Evolutionary conservation across 2,329 filamentous ascomycete species (phyloP).

Genomic region (Exophiala bonariae): DNA sequence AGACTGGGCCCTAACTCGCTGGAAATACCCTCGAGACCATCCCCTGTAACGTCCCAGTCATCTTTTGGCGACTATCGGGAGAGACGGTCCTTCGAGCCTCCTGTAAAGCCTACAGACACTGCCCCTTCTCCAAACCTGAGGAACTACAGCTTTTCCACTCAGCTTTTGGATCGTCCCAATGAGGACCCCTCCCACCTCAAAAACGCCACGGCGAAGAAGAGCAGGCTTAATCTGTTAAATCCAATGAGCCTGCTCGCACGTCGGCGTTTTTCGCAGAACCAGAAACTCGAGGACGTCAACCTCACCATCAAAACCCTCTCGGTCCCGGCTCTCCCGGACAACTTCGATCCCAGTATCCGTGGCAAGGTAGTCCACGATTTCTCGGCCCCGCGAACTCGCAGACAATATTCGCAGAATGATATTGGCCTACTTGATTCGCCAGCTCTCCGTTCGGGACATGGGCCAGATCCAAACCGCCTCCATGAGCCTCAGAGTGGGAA

Average conservation of each 20-base stretch:
- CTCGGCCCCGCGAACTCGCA: constrained; percentile 57
- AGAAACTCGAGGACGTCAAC: constrained; percentile 52
- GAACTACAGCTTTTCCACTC: constrained; percentile 18
- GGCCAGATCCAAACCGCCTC: constrained; percentile 6
- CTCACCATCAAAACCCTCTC: constrained; percentile 49
- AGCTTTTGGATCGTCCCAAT: constrained; percentile 5
- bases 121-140: constrained; percentile 18
- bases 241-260: constrained; percentile 62
- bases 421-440: constrained; percentile 18
- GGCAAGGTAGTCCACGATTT: constrained; percentile 67
- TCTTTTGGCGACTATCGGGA: constrained; percentile 5
- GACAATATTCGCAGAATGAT: constrained; percentile 35
- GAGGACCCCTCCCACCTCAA: constrained; percentile 25
- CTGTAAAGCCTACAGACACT: constrained; percentile 11
- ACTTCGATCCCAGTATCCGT: constrained; percentile 64
- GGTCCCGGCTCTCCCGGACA: constrained; percentile 55
- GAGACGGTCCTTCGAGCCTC: constrained; percentile 11
- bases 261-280: constrained; percentile 54
- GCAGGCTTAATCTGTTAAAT: constrained; percentile 57
- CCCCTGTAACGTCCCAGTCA: constrained; percentile 6
- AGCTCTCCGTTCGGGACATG: constrained; percentile 11
- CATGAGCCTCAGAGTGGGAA: constrained; percentile 7
- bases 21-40: constrained; percentile 4
- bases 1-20: not conserved
- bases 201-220: constrained; percentile 45